Conservation (phyloP, 139 green algal species). For the Spirogloea muscicola region DNA sequence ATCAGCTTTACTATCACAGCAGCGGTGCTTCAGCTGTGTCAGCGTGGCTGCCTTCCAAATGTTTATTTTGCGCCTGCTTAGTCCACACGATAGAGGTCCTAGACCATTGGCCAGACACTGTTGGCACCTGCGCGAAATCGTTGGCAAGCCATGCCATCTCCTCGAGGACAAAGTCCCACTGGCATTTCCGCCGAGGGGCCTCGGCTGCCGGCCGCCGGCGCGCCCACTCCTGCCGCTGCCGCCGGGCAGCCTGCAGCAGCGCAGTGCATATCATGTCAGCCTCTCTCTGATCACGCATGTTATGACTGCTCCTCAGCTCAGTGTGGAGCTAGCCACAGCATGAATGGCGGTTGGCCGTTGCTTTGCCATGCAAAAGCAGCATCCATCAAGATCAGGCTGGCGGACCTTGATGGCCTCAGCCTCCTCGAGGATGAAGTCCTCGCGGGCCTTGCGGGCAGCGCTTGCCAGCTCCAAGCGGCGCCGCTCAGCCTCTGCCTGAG, state of each 20-base stretch:
- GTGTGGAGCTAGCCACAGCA: too few species aligned
- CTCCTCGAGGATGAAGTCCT: constrained; percentile 34
- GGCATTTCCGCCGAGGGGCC: constrained; percentile 37
- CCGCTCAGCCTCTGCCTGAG: constrained; percentile 14
- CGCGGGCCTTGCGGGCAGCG: constrained; percentile 2
- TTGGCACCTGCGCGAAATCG: constrained; percentile 51
- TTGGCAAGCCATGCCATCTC: constrained; percentile 95
- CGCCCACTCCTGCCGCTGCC: too few species aligned
- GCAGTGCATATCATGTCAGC: too few species aligned
- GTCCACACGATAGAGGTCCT: background rate
- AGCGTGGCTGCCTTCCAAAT: background rate
- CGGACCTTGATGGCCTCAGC: constrained; percentile 38
- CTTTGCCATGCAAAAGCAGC: too few species aligned
- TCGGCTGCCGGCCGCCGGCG: constrained; percentile 3
- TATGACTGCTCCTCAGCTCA: too few species aligned
- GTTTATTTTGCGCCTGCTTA: background rate
- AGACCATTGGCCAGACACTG: too few species aligned
- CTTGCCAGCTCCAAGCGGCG: constrained; percentile 8
- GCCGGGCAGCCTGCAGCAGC: too few species aligned
- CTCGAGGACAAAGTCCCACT: constrained; percentile 92
- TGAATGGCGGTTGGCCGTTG: too few species aligned
- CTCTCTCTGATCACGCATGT: too few species aligned
- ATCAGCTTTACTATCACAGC: background rate
- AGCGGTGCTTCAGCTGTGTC: background rate
- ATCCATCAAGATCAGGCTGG: too few species aligned